Percentiles rank a stretch among this genome's conserved stretches.
These are phyloP conservation scores for Iberis pinnata DNA, from an alignment of 345 rosid species.

Conservation along the genomic window DNA sequence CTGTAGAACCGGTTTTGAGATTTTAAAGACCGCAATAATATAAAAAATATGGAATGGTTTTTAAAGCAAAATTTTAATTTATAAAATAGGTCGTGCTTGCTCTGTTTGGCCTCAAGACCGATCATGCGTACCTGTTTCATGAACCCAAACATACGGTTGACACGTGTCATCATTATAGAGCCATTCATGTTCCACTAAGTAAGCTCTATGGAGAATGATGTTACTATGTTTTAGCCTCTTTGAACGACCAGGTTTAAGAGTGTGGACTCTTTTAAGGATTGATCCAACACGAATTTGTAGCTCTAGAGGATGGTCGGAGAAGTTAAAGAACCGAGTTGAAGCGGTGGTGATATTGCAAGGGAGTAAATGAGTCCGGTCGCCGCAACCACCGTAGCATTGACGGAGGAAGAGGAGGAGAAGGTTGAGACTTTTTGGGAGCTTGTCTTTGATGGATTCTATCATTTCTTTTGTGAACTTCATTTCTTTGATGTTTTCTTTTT, in stretches of 20 bases:
- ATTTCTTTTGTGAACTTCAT: slow-evolving; percentile 38
- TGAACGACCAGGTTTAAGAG: slow-evolving; percentile 72
- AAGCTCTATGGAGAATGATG: slow-evolving; percentile 71
- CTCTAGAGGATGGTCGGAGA: slow-evolving; percentile 63
- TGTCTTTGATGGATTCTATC: slow-evolving; percentile 26
- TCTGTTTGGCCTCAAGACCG: too few relatives aligned
- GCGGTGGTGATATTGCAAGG: slow-evolving; percentile 18
- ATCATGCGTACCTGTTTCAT: slow-evolving; percentile 56
- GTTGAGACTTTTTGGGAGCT: slow-evolving; percentile 41
- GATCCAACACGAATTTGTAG: slow-evolving; percentile 80
- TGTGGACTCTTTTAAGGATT: slow-evolving; percentile 66
- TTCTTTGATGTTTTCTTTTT: slow-evolving; percentile 26
- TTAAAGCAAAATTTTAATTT: too few relatives aligned
- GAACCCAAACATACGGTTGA: slow-evolving; percentile 80
- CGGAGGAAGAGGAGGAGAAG: slow-evolving; percentile 29
- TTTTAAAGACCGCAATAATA: too few relatives aligned
- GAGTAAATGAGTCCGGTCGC: slow-evolving; percentile 44
- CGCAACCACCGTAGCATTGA: slow-evolving; percentile 62
- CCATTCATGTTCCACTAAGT: slow-evolving; percentile 39
- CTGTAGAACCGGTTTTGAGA: too few relatives aligned
- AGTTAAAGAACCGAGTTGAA: slow-evolving; percentile 62
- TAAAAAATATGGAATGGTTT: too few relatives aligned
- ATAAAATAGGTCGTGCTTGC: too few relatives aligned
- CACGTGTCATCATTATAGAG: slow-evolving; percentile 66
- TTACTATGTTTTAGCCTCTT: slow-evolving; percentile 63